phyloP scores from a whole-genome alignment of 139 green algal genomes.

The Nannochloris sp. region DNA sequence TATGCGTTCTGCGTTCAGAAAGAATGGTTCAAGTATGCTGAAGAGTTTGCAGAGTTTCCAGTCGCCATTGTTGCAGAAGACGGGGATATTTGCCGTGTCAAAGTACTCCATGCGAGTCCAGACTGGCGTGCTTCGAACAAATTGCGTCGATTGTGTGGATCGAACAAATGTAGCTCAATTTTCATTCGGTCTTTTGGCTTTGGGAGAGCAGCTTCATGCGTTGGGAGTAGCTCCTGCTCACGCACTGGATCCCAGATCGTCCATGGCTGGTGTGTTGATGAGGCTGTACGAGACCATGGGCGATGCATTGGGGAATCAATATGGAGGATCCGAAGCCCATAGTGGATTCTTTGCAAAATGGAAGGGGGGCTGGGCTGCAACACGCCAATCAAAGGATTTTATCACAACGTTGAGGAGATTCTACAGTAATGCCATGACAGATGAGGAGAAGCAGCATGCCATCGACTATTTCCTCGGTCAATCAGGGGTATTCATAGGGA shows the following conservation, averaged over 20 bases:
- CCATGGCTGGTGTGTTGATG: constrained; percentile 65
- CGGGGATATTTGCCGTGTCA: constrained; percentile 19
- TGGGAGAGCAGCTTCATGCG: constrained; percentile 69
- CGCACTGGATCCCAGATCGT: constrained; percentile 44
- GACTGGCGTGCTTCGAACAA: constrained; percentile 72
- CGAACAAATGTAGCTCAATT: constrained; percentile 94
- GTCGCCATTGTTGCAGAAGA: constrained; percentile 17
- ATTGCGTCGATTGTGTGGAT: constrained; percentile 98
- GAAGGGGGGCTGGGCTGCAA: constrained; percentile 66
- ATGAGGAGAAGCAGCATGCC: constrained; percentile 88
- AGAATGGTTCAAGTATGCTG: constrained; percentile 48
- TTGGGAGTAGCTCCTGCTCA: constrained; percentile 36
- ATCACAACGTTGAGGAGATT: constrained; percentile 66
- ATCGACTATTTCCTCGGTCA: constrained; percentile 91
- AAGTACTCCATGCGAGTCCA: constrained; percentile 25
- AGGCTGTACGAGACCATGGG: constrained; percentile 86
- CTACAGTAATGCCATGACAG: constrained; percentile 79
- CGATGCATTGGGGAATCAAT: constrained; percentile 76
- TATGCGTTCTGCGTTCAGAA: constrained; percentile 57
- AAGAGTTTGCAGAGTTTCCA: constrained; percentile 38
- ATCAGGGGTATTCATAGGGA: neutral
- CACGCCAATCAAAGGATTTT: constrained; percentile 31
- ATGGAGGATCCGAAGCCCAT: constrained; percentile 89
- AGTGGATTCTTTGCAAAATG: constrained; percentile 72
- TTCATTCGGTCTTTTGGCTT: constrained; percentile 55